Base-by-base conservation (phyloP, 2,329 filamentous ascomycete genomes). In the Aspergillus ochraceus region DNA sequence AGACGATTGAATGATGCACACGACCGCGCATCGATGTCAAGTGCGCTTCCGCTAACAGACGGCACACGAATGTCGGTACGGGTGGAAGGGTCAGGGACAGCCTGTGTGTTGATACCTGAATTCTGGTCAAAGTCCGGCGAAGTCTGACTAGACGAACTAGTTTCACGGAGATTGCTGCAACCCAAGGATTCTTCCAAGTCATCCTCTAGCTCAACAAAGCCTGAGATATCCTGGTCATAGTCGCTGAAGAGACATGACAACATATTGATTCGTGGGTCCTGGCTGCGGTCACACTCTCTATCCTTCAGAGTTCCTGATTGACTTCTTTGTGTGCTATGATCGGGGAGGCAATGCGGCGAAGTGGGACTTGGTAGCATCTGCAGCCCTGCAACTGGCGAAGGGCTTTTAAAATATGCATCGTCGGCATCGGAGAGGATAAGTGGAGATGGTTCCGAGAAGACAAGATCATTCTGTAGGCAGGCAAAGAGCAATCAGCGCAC, bases 361-460 rank as follows among this genome's bases (percentile, higher is more conserved):
- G 32, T 30, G 29, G 58, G 60, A 47, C 55, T 65, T 10, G 63
- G 63, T 14, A 64, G 58, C 58, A 64, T 60, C 14, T 60, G 49
- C 6, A 58, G 49, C 10, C 49, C 52, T 3, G 49, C n/a, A 30
- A 39, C 20, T 11, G 47, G 58, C 3, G 51, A 49, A 8, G 59
- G 51, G 45, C 57, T 58, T 24, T 19, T 52, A 32, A n/a, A 30
- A 14, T 45, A 42, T 4, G 36, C 12, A 36, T 60, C 32, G 5
- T 61, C 30, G 19, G 45, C 17, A 14, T 42, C 24, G 11, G 61
- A 52, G 4, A 62, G 58, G 36, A 52, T 14, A 26, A 64, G 55
- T 9, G 30, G 26, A 36, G 57, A 30, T 11, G 52, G 53, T 30
- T 29, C 24, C n/a, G 49, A 17, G 30, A 29, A 10, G 30, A 26